These are phyloP conservation scores for Kodamaea sagamina DNA, from an alignment of 805 yeast species.

Conservation along the genomic window DNA sequence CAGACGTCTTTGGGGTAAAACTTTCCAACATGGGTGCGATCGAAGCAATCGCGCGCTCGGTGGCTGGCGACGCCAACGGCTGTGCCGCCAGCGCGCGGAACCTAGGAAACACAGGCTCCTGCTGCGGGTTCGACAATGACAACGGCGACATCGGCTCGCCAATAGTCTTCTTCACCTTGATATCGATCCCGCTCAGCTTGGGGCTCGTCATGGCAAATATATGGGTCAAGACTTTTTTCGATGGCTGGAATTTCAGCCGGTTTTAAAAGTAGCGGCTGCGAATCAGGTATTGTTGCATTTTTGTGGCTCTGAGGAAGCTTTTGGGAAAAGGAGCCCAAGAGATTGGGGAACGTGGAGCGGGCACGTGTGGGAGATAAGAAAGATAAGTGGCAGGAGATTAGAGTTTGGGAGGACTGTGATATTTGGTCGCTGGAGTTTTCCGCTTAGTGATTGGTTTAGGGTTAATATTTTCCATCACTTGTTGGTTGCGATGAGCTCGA, in stretches of 20 bases:
- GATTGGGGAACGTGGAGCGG: too few species aligned
- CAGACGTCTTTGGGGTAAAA: constrained; percentile 70
- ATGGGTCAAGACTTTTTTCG: constrained; percentile 2
- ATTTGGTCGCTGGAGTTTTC: too few species aligned
- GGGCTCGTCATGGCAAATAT: neutral
- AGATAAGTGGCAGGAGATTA: too few species aligned
- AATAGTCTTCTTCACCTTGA: constrained; percentile 12
- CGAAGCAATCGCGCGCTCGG: constrained; percentile 68
- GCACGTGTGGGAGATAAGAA: neutral
- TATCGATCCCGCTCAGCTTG: constrained; percentile 1
- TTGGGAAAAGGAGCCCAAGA: too few species aligned
- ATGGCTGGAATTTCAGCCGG: constrained; percentile 1
- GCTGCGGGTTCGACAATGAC: constrained; percentile 22
- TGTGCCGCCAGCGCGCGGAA: constrained; percentile 6
- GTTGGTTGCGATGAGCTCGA: too few species aligned
- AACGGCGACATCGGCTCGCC: constrained; percentile 39
- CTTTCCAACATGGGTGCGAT: constrained; percentile 77
- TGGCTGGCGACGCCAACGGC: constrained; percentile 31
- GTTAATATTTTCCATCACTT: too few species aligned
- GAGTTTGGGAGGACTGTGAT: too few species aligned
- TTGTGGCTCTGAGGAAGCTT: too few species aligned
- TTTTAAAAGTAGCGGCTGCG: neutral
- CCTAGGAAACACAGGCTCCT: neutral
- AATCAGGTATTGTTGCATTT: neutral
- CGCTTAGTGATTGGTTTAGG: too few species aligned